Evolutionary conservation across 2,329 filamentous ascomycete genomes (phyloP).

Genomic region (Xylaria sp.): DNA sequence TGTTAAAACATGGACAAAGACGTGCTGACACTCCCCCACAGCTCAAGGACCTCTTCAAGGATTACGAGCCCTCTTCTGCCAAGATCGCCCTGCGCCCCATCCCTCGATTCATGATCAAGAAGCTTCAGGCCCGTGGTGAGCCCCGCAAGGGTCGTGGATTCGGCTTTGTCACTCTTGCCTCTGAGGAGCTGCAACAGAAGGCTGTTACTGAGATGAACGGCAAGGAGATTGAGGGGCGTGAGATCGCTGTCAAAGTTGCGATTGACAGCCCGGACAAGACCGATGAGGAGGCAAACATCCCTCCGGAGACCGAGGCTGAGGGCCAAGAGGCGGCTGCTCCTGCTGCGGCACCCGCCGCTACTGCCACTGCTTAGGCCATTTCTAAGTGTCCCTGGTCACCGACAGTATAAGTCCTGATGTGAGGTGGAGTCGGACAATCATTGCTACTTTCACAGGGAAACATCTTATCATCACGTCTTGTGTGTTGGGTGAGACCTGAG

Average conservation of each 20-base stretch:
- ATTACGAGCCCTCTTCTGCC: slow-evolving; percentile 88
- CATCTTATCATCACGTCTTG: slow-evolving; percentile 28
- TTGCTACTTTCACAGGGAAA: slow-evolving; percentile 26
- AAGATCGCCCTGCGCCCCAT: slow-evolving; percentile 99
- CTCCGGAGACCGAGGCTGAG: slow-evolving; percentile 48
- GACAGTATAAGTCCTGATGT: slow-evolving; percentile 28
- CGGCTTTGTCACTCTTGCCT: slow-evolving; percentile 94
- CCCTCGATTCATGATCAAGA: slow-evolving; percentile 99
- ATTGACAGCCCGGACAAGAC: slow-evolving; percentile 99
- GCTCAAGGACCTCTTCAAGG: slow-evolving; percentile 97
- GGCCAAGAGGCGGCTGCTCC: slow-evolving; percentile 45
- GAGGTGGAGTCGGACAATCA: slow-evolving; percentile 28
- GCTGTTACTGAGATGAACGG: slow-evolving; percentile 98
- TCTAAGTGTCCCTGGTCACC: slow-evolving; percentile 18
- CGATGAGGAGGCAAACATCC: slow-evolving; percentile 75
- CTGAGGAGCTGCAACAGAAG: slow-evolving; percentile 96
- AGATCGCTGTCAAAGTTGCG: slow-evolving; percentile 99
- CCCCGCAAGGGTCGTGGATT: slow-evolving; percentile 99
- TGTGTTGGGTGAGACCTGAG: slow-evolving; percentile 24
- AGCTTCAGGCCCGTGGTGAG: slow-evolving; percentile 97
- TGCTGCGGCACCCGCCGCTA: too few species aligned
- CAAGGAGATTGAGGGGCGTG: slow-evolving; percentile 97
- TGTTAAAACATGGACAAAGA: not conserved
- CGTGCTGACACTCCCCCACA: slow-evolving; percentile 45
- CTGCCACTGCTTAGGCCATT: slow-evolving; percentile 38